phyloP scores from a whole-genome alignment of 2,329 filamentous ascomycete species.

The Fusarium concolor region DNA sequence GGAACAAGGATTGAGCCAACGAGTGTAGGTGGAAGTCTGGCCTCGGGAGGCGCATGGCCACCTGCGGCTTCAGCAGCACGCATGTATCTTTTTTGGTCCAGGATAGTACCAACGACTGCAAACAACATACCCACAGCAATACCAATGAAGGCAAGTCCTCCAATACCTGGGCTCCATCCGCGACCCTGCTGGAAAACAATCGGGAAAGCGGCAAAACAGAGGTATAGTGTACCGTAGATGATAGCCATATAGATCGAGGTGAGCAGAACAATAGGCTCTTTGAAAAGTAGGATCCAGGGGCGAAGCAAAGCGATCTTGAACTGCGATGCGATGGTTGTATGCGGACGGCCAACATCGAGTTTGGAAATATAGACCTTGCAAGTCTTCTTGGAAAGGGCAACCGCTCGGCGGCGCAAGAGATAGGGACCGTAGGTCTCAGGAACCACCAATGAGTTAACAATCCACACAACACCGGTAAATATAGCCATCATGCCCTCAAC shows the following conservation, averaged over 20 bases:
- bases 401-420: constrained; percentile 65
- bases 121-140: constrained; percentile 71
- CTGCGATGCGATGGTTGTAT: constrained; percentile 57
- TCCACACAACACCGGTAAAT: constrained; percentile 70
- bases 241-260: constrained; percentile 73
- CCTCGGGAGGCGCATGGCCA: constrained; percentile 72
- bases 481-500: constrained; percentile 71
- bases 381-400: constrained; percentile 61
- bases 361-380: constrained; percentile 67
- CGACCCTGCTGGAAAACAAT: constrained; percentile 71
- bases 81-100: constrained; percentile 66
- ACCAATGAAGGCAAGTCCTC: constrained; percentile 72
- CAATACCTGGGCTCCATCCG: constrained; percentile 69
- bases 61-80: constrained; percentile 58
- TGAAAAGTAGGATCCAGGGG: constrained; percentile 74
- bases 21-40: constrained; percentile 69
- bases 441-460: constrained; percentile 61
- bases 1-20: constrained; percentile 70
- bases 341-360: constrained; percentile 58
- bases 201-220: constrained; percentile 66
- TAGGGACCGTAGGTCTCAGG: constrained; percentile 72
- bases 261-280: constrained; percentile 74
- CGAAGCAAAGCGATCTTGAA: constrained; percentile 69
- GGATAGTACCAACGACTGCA: constrained; percentile 65
- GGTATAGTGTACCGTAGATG: constrained; percentile 65